These are phyloP conservation scores for Trifolium fragiferum DNA, from an alignment of 306 rosid genomes.

Conservation along the genomic window DNA sequence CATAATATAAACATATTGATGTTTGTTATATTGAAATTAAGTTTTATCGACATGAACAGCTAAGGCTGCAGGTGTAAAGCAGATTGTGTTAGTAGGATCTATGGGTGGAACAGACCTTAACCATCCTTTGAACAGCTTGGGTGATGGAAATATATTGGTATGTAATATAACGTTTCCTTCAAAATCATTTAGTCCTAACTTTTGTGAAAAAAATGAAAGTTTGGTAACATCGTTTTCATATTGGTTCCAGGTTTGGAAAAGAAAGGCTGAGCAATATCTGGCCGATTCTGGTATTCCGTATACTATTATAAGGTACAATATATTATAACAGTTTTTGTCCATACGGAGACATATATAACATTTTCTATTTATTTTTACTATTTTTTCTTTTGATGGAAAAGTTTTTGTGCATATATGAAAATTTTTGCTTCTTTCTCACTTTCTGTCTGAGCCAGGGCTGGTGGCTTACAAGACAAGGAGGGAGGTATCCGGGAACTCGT, in stretches of 20 bases:
- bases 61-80: constrained; percentile 91
- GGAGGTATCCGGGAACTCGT: constrained; percentile 85
- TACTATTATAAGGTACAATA: constrained; percentile 82
- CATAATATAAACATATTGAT: not conserved
- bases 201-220: constrained; percentile 24
- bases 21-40: constrained; percentile 30
- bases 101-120: constrained; percentile 58
- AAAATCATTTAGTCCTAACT: not conserved
- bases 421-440: not conserved
- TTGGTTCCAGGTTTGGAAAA: constrained; percentile 83
- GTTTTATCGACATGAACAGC: constrained; percentile 57
- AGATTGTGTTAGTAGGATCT: constrained; percentile 92
- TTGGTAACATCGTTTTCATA: constrained; percentile 18
- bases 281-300: constrained; percentile 89
- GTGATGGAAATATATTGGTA: constrained; percentile 83
- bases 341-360: not conserved
- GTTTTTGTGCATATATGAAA: not conserved
- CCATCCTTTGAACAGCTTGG: constrained; percentile 86
- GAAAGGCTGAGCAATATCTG: constrained; percentile 96
- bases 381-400: too few relatives aligned
- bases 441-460: constrained; percentile 64
- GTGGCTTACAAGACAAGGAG: constrained; percentile 92
- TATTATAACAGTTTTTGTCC: not conserved
- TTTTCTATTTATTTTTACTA: too few relatives aligned
- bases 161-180: constrained; percentile 42